Conservation (phyloP, 2,329 filamentous ascomycete genomes). For the Fusarium palustre region DNA sequence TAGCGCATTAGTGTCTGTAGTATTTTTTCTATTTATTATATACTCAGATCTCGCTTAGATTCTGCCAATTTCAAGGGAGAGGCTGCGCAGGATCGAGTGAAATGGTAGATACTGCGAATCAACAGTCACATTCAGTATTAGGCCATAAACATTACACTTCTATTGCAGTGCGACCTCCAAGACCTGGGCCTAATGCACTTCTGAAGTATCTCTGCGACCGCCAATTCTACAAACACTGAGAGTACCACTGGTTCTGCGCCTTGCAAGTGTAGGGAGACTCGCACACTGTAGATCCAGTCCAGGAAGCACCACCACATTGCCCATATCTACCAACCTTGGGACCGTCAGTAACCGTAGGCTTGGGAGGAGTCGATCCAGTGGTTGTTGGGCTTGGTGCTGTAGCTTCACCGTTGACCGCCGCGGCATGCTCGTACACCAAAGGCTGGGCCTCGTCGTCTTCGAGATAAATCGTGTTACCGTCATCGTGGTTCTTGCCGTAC, state of each 20-base stretch:
- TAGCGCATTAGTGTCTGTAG: too few relatives aligned
- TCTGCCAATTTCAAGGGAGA: too few relatives aligned
- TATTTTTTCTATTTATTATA: too few relatives aligned
- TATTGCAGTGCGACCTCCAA: too few relatives aligned
- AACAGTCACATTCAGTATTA: too few relatives aligned
- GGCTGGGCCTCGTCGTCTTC: conserved; percentile 61
- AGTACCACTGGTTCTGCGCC: conserved; percentile 38
- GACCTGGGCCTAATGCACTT: too few relatives aligned
- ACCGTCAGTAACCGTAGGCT: conserved; percentile 22
- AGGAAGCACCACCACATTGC: conserved; percentile 30
- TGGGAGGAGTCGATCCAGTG: conserved; percentile 2
- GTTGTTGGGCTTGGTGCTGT: neutral
- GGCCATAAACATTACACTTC: too few relatives aligned
- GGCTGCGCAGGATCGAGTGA: too few relatives aligned
- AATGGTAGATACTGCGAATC: too few relatives aligned
- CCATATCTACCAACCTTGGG: conserved; percentile 21
- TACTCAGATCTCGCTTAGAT: too few relatives aligned
- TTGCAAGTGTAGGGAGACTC: conserved; percentile 26
- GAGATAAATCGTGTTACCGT: conserved; percentile 68
- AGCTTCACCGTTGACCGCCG: conserved; percentile 50
- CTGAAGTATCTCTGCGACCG: too few relatives aligned
- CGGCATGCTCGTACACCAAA: conserved; percentile 59
- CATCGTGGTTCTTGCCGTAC: conserved; percentile 65
- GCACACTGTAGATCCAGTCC: conserved; percentile 28
- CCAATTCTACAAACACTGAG: conserved; percentile 20